These are phyloP conservation scores for Boletus vermiculosoides DNA, from an alignment of 768 basidiomycete genomes.

Conservation along the genomic window DNA sequence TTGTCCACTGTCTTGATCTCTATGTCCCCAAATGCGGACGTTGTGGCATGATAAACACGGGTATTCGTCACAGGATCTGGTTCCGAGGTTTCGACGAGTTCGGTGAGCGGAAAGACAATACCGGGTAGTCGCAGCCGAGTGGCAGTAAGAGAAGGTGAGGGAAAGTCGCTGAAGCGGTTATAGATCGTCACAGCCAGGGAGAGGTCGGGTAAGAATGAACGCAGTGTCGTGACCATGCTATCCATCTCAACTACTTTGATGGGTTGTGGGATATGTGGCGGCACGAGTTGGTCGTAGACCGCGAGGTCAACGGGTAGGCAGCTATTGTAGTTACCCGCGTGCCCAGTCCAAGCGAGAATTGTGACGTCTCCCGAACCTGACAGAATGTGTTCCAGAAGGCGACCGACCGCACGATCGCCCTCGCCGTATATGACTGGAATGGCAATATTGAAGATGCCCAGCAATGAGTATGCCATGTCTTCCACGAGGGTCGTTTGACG, in stretches of 20 bases:
- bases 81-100: neutral
- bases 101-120: neutral
- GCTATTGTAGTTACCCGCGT: neutral
- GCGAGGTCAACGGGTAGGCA: neutral
- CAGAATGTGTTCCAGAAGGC: slow-evolving; percentile 8
- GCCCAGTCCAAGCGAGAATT: slow-evolving; percentile 11
- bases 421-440: slow-evolving; percentile 11
- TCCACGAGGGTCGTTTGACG: slow-evolving; percentile 2
- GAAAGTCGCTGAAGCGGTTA: neutral
- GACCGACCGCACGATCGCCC: slow-evolving; percentile 3
- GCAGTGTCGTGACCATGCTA: neutral
- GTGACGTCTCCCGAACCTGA: neutral
- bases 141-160: neutral
- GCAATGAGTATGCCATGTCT: slow-evolving; percentile 9
- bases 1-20: slow-evolving; percentile 4
- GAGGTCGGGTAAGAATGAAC: neutral
- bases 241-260: neutral
- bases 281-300: neutral
- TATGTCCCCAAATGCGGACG: neutral
- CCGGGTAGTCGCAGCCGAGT: slow-evolving; percentile 5
- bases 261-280: neutral
- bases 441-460: slow-evolving; percentile 6
- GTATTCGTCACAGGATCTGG: neutral
- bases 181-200: neutral
- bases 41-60: neutral